Base-by-base conservation (phyloP, 176 grass and related monocot species). In the Tillandsia fasciculata region DNA sequence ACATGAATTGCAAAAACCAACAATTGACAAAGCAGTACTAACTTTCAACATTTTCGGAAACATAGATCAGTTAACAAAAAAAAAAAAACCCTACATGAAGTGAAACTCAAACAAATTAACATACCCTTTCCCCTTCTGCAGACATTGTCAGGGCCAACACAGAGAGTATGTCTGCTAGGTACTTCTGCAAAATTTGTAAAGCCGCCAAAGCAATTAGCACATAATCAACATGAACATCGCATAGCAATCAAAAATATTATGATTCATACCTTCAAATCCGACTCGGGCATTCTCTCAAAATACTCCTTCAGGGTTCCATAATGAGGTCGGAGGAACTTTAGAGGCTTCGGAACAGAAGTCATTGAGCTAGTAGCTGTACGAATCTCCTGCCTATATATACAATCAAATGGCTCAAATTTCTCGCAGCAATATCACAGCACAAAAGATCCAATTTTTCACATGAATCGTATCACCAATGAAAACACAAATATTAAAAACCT, bases 121-220 rank as follows among this genome's bases (percentile, higher is more conserved):
- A 33, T 99, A 99, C 90, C 59, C 93, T 85, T 78, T 97, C 89
- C 64, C 93, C 93, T 85, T 97, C 93, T 14, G 74, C 53, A 27
- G 93, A 92, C 93, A 97, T 92, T 57, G 93, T 97, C 56, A 97
- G 76, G 15, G 89, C 93, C 53, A 97, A 80, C 17, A 97, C 86
- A 3, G 93, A 97, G 6, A 97, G 82, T 77, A 92, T 80, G 68
- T 92, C 89, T 3, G 93, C 89, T 77, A 90, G 78, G 68, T 83
- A 97, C 77, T 83, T 97, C 89, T 97, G 77, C 58, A 72, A 75
- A 77, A 77, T 8, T 65, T 52, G 65, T 67, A 67, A 61, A 50
- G 5, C 57, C 11, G 2, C 28, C 7, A 15, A 14, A 18, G 15
- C 10, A 10, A 71, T 90, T 11, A 83, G 63, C 67, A 52, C 5